A percentile compares a stretch with the other conserved stretches of the same genome.
phyloP scores from a whole-genome alignment of 805 yeast species.

The Candida maltosa region DNA sequence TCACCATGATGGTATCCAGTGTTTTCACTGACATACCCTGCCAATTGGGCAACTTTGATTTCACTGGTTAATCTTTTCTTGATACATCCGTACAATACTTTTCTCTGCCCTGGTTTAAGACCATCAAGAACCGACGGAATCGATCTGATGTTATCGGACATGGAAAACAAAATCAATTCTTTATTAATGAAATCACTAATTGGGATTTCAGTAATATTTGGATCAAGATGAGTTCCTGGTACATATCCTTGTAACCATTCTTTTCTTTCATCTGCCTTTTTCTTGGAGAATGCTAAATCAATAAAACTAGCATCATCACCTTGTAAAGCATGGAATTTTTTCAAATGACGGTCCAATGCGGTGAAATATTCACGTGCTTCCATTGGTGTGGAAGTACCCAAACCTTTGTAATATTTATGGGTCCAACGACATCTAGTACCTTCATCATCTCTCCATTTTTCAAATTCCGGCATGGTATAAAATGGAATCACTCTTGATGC shows the following conservation, averaged over 20 bases:
- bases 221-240: constrained; percentile 92
- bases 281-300: constrained; percentile 91
- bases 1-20: constrained; percentile 98
- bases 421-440: constrained; percentile 77
- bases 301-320: constrained; percentile 73
- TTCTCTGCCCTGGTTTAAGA: constrained; percentile 94
- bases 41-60: constrained; percentile 86
- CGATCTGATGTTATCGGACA: constrained; percentile 95
- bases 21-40: constrained; percentile 83
- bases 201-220: constrained; percentile 71
- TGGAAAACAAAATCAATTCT: constrained; percentile 88
- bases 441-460: constrained; percentile 84
- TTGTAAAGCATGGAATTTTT: constrained; percentile 76
- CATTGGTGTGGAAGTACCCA: constrained; percentile 85
- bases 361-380: constrained; percentile 90
- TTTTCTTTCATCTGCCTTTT: constrained; percentile 94
- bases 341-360: constrained; percentile 80
- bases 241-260: constrained; percentile 90
- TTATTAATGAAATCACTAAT: constrained; percentile 92
- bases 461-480: constrained; percentile 94
- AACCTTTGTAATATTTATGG: constrained; percentile 95
- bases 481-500: constrained; percentile 63
- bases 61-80: constrained; percentile 74
- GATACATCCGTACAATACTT: constrained; percentile 84
- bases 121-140: constrained; percentile 95